Conservation (phyloP, 306 rosid species). For the Prunus armeniaca region DNA sequence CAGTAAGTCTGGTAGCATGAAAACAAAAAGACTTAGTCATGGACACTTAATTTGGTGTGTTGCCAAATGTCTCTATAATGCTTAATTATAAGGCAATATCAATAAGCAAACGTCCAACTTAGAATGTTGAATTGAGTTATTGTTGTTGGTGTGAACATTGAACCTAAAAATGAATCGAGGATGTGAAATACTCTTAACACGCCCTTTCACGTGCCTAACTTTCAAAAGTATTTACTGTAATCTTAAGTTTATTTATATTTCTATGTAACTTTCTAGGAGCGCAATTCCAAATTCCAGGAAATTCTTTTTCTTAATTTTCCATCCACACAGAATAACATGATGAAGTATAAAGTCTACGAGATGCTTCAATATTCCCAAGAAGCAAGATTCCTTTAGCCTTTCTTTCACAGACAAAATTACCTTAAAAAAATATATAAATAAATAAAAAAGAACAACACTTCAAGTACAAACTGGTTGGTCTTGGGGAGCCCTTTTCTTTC, state of each 20-base stretch:
- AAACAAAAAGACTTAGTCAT: too few species aligned
- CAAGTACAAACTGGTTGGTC: neutral
- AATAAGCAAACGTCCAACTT: too few species aligned
- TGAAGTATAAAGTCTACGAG: neutral
- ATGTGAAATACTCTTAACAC: too few species aligned
- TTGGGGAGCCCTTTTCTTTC: slow-evolving; percentile 18
- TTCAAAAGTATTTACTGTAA: neutral
- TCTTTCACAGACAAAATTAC: neutral
- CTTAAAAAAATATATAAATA: neutral
- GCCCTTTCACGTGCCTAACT: neutral
- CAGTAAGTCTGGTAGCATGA: too few species aligned
- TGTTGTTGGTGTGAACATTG: too few species aligned
- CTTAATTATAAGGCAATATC: too few species aligned
- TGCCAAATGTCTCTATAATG: too few species aligned
- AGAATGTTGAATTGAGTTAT: too few species aligned
- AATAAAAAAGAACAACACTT: neutral
- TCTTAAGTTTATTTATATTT: neutral
- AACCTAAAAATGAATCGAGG: neutral
- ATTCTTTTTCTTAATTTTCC: neutral
- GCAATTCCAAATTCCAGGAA: neutral
- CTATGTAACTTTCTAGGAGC: neutral
- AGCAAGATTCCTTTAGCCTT: slow-evolving; percentile 7
- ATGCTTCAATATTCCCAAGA: neutral
- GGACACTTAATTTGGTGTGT: too few species aligned
- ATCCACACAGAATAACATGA: neutral